Evolutionary conservation across 1,284 basidiomycete genomes (phyloP).

Genomic region (Trichosporon sp.): DNA sequence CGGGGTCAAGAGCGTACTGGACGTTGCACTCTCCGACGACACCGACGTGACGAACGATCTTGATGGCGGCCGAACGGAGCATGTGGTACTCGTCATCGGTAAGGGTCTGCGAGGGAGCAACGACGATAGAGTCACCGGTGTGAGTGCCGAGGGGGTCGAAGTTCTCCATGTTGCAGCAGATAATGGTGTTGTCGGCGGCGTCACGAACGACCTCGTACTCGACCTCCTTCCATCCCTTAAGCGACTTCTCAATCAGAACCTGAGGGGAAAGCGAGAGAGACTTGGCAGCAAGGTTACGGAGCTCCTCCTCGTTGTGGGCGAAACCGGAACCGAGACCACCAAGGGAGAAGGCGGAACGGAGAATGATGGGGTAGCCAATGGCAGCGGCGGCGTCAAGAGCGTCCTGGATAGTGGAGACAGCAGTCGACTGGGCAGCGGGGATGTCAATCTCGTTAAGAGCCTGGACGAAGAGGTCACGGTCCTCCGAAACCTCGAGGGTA

Average conservation of each 20-base stretch:
- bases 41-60: conserved; percentile 95
- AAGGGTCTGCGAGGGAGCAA: conserved; percentile 96
- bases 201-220: conserved; percentile 99
- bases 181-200: conserved; percentile 91
- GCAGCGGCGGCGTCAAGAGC: conserved; percentile 86
- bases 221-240: conserved; percentile 99
- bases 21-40: conserved; percentile 93
- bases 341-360: conserved; percentile 96
- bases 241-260: conserved; percentile 94
- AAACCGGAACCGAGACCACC: conserved; percentile 99
- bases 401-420: conserved; percentile 91
- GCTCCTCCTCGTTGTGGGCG: conserved; percentile 90
- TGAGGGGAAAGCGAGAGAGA: conserved; percentile 90
- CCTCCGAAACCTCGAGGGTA: conserved; percentile 94
- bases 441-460: conserved; percentile 99
- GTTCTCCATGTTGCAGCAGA: conserved; percentile 99
- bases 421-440: conserved; percentile 94
- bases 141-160: conserved; percentile 99
- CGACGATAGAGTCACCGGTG: conserved; percentile 99
- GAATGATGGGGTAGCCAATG: conserved; percentile 97
- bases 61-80: conserved; percentile 95
- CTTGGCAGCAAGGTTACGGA: conserved; percentile 91
- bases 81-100: conserved; percentile 99
- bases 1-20: conserved; percentile 96
- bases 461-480: conserved; percentile 95